Base-by-base conservation (phyloP, 306 rosid genomes). In the Betula pendula region DNA sequence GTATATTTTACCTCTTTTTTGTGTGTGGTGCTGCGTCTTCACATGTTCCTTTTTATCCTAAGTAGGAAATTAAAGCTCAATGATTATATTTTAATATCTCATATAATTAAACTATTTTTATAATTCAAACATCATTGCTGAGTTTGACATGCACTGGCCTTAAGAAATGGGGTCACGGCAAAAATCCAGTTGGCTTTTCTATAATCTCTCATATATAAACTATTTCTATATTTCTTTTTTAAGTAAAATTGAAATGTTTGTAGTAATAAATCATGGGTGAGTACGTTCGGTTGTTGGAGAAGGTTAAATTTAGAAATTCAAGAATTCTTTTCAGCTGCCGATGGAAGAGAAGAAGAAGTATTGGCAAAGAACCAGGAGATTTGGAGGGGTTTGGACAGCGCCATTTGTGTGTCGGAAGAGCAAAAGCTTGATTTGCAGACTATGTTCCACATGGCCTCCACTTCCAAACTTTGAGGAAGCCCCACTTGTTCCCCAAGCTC, bases 211-310 rank as follows among this genome's bases (percentile, higher is more conserved):
- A 1, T 2, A 29, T 1, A 29, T 29, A 2, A 29, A 29, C 33
- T 29, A n/a, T n/a, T 29, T 29, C 2, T 1, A 29, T 29, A 29
- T 29, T 35, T 35, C 40, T 35, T 35, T 38, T n/a, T 38, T 38
- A 38, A 5, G 42, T 38, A 38, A 38, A 38, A 5, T 38, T 38
- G 42, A 6, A 38, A 35, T 38, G 42, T n/a, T 55, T 17, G 70
- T 35, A 63, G 84, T 81, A 62, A 65, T 77, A 24, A 77, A 84
- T 50, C 87, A 84, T 80, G 87, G 82, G 62, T 71, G 45, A 49
- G 68, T 8, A 70, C 49, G n/a, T 65, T 29, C 48, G 6, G n/a
- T 20, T 83, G 67, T 22, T 83, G 59, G 80, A 79, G 75, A 75
- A 59, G 0, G 74, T 83, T n/a, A 83, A 71, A 47, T 45, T 62